Evolutionary conservation across 2,329 filamentous ascomycete genomes (phyloP).

Genomic region (Botrytis fragariae): DNA sequence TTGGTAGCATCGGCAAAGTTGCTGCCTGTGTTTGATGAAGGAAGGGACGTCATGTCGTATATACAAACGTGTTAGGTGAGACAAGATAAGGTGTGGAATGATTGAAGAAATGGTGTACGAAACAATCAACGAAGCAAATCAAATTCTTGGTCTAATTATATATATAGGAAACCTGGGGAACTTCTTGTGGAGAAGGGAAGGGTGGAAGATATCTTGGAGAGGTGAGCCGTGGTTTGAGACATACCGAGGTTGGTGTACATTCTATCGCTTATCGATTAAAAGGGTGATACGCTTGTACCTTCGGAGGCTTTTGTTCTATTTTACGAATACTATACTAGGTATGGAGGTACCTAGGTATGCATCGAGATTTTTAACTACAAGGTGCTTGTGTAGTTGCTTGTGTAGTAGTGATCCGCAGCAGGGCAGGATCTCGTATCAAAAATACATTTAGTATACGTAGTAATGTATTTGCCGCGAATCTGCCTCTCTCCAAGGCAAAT

Average conservation of each 20-base stretch:
- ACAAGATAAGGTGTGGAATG: background rate
- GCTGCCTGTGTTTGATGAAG: constrained; percentile 5
- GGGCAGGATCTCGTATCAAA: background rate
- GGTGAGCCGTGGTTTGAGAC: background rate
- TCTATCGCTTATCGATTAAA: constrained; percentile 3
- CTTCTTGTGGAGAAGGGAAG: background rate
- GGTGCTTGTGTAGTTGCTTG: background rate
- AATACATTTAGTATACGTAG: background rate
- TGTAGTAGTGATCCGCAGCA: background rate
- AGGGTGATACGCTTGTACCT: background rate
- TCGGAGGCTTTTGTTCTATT: background rate
- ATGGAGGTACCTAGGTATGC: background rate
- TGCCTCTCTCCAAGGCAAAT: background rate
- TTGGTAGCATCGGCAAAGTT: constrained; percentile 44
- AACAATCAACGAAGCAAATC: background rate
- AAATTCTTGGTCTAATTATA: background rate
- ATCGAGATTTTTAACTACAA: background rate
- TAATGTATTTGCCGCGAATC: background rate
- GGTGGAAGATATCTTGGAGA: background rate
- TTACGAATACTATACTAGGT: background rate
- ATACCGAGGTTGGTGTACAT: background rate
- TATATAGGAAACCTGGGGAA: background rate
- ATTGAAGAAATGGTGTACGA: background rate
- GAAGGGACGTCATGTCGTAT: constrained; percentile 5
- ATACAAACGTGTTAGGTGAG: background rate